Evolutionary conservation across 2,329 filamentous ascomycete genomes (phyloP).

Genomic region (Fusarium tricinctum): DNA sequence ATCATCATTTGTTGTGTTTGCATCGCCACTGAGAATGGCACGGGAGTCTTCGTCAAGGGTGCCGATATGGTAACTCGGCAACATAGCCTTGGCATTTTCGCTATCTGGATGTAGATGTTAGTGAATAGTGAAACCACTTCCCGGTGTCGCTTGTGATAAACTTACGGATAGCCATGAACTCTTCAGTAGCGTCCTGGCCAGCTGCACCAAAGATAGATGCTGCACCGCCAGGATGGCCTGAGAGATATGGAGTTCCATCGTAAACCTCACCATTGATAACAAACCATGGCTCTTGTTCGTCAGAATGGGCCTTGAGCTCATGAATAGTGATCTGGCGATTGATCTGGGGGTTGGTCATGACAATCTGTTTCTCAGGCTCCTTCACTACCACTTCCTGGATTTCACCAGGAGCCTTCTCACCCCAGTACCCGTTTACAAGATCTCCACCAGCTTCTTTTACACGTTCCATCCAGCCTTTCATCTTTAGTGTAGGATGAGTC

Average conservation of each 20-base stretch:
- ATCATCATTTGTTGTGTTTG: slow-evolving; percentile 52
- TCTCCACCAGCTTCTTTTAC: slow-evolving; percentile 88
- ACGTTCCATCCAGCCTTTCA: slow-evolving; percentile 93
- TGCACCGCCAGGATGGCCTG: slow-evolving; percentile 87
- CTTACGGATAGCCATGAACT: slow-evolving; percentile 93
- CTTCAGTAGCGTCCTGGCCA: slow-evolving; percentile 85
- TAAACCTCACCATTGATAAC: slow-evolving; percentile 91
- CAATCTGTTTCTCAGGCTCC: slow-evolving; percentile 74
- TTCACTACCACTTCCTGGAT: slow-evolving; percentile 58
- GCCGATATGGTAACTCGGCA: slow-evolving; percentile 87
- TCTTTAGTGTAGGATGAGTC: slow-evolving; percentile 81
- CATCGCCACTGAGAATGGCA: slow-evolving; percentile 65
- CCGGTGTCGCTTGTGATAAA: slow-evolving; percentile 32
- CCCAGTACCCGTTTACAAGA: slow-evolving; percentile 86
- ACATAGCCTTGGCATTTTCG: slow-evolving; percentile 92
- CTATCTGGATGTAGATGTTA: slow-evolving; percentile 72
- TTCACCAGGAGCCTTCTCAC: slow-evolving; percentile 74
- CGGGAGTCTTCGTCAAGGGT: slow-evolving; percentile 73
- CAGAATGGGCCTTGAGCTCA: slow-evolving; percentile 78
- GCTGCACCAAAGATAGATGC: slow-evolving; percentile 86
- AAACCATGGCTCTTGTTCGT: slow-evolving; percentile 82
- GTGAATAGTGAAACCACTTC: slow-evolving; percentile 1
- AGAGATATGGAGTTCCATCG: slow-evolving; percentile 83
- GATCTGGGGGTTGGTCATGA: slow-evolving; percentile 80
- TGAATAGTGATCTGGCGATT: slow-evolving; percentile 75